Base-by-base conservation (phyloP, 2,329 filamentous ascomycete species). In the Chaetomium strumarium region DNA sequence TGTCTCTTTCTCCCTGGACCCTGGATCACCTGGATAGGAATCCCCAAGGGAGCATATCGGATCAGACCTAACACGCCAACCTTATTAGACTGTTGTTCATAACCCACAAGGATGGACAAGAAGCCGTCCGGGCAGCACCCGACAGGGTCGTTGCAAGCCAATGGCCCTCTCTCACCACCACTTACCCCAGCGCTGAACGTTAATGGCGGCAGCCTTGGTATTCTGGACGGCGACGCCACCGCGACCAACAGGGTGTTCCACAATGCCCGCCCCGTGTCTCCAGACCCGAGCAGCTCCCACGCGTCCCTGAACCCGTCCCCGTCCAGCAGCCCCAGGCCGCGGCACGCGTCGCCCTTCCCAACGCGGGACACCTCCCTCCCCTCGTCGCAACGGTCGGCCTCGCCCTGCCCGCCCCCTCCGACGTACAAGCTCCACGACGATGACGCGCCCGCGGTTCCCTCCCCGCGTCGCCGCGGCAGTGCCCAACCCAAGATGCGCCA, bases 401-500 rank as follows among this genome's bases (percentile, higher is more conserved):
- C 42, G 5, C 9, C 30, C 30, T 63, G 64, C 4, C 62, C 65
- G 52, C 60, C 61, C 11, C 65, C 67, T 33, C 61, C 60, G 17
- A 51, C 62, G 1, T 63, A 63, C 42, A 61, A 62, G 10, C 30
- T 58, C 36, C 65, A 69, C 51, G 66, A 72, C 46, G 58, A 67
- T 29, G 67, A 70, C 17, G 11, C 42, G 29, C 13, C 39, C 17
- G n/a, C 20, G 29, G 5, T 34, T 13, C 19, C 10, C 2, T 24
- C n/a, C 13, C 59, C 66, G 1, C 62, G 65, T 1, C 68, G 67
- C n/a, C 62, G 63, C 42, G 67, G 66, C 17, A 64, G 62, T 16
- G 56, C 65, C 30, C 64, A 64, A 51, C 62, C 67, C 49, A 61
- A 59, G 14, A 60, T 59, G 11, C 62, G 58, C 20, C 58, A 57